These are phyloP conservation scores for Cyberlindnera japonica DNA, from an alignment of 805 yeast genomes.

Conservation along the genomic window DNA sequence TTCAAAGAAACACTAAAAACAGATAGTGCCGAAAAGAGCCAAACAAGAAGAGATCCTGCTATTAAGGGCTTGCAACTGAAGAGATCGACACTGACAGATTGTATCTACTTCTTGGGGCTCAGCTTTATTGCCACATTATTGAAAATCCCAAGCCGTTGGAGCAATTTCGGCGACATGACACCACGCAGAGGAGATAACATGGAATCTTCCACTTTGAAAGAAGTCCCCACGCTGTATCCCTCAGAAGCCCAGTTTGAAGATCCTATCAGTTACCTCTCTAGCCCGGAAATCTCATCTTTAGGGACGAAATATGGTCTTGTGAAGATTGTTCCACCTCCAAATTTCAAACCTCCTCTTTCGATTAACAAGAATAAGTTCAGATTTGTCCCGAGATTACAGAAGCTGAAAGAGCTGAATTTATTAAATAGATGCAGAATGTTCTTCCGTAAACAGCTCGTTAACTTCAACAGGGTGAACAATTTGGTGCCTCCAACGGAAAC, in stretches of 20 bases:
- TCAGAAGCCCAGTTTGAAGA: constrained; percentile 52
- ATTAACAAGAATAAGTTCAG: constrained; percentile 49
- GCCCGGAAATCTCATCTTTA: constrained; percentile 35
- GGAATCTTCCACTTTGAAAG: constrained; percentile 6
- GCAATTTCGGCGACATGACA: neutral
- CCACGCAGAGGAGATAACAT: neutral
- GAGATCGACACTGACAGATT: too few relatives aligned
- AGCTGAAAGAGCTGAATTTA: constrained; percentile 58
- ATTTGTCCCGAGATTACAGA: constrained; percentile 69
- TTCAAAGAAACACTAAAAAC: too few relatives aligned
- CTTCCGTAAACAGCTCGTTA: constrained; percentile 57
- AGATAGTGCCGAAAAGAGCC: too few relatives aligned
- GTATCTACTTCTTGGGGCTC: too few relatives aligned
- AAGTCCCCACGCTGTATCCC: constrained; percentile 55
- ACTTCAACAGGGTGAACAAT: constrained; percentile 48
- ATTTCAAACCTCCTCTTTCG: constrained; percentile 49
- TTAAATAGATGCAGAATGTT: constrained; percentile 58
- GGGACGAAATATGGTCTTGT: constrained; percentile 71
- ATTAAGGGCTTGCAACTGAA: too few relatives aligned
- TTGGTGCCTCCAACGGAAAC: constrained; percentile 11
- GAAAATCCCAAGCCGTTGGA: neutral
- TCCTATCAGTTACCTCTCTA: constrained; percentile 64
- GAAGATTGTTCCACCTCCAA: constrained; percentile 61
- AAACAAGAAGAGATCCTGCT: too few relatives aligned
- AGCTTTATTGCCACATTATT: too few relatives aligned